phyloP scores from a whole-genome alignment of 768 basidiomycete genomes.

The Mycena venus region DNA sequence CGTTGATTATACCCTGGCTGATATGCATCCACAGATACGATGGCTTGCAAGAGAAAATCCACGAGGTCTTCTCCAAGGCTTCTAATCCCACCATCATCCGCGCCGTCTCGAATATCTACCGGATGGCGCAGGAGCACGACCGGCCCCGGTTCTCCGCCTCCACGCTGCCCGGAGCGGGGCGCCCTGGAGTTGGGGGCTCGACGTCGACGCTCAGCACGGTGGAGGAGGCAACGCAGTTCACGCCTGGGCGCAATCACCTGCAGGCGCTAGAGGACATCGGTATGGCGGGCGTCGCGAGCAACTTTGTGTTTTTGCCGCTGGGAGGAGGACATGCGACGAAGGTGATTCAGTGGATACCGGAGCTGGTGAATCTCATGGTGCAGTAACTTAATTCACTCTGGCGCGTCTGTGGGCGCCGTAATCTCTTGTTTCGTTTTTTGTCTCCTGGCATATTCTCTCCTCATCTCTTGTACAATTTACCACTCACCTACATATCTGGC shows the following conservation, averaged over 20 bases:
- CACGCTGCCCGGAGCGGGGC: conserved; percentile 7
- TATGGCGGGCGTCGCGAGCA: conserved; percentile 83
- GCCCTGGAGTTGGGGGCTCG: conserved; percentile 65
- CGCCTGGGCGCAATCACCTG: conserved; percentile 65
- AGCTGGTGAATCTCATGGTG: conserved; percentile 66
- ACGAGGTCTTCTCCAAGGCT: conserved; percentile 77
- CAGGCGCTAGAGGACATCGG: conserved; percentile 75
- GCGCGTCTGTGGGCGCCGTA: too few relatives aligned
- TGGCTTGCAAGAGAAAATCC: conserved; percentile 79
- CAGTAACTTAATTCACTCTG: conserved; percentile 39
- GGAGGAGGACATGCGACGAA: conserved; percentile 67
- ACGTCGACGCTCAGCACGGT: conserved; percentile 74
- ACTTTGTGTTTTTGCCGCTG: conserved; percentile 77
- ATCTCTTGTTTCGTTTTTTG: conserved; percentile 2
- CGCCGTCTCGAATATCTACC: conserved; percentile 82
- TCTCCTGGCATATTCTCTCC: conserved; percentile 29
- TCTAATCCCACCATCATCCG: conserved; percentile 80
- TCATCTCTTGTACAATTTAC: conserved; percentile 5
- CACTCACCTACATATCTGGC: background rate
- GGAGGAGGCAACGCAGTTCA: conserved; percentile 64
- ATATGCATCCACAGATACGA: conserved; percentile 68
- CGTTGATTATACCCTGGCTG: conserved; percentile 10
- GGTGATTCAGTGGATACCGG: conserved; percentile 84
- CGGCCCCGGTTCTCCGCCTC: conserved; percentile 54
- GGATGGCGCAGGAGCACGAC: conserved; percentile 68